Percentiles rank a stretch among this genome's conserved stretches.
Conservation (phyloP, 192 early-diverging fungal genomes). For the Umbelopsis sp. region DNA sequence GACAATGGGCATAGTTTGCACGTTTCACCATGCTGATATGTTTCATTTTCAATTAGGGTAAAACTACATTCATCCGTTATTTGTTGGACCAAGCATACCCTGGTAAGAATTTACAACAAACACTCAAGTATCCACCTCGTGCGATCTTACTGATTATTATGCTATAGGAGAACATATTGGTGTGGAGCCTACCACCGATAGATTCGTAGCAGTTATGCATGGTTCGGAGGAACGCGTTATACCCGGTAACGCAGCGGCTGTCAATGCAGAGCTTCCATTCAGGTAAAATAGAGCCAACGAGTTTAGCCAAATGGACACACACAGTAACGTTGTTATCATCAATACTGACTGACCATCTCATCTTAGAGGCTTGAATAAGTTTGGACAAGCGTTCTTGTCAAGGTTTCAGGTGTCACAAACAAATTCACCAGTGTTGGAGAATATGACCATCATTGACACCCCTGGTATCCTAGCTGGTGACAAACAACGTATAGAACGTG, state of each 20-base stretch:
- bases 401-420: conserved; percentile 87
- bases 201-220: conserved; percentile 85
- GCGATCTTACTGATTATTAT: not conserved
- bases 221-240: conserved; percentile 74
- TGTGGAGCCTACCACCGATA: conserved; percentile 86
- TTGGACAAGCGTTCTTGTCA: conserved; percentile 78
- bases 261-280: conserved; percentile 81
- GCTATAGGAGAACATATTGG: conserved; percentile 64
- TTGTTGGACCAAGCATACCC: conserved; percentile 79
- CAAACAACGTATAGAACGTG: conserved; percentile 79
- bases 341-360: not conserved
- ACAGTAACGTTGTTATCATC: too few species aligned
- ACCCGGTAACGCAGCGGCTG: conserved; percentile 86
- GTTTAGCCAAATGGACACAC: not conserved
- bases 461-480: conserved; percentile 88
- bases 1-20: not conserved
- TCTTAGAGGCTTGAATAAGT: conserved; percentile 66
- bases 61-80: conserved; percentile 83
- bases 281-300: conserved; percentile 7
- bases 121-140: not conserved
- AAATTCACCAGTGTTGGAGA: conserved; percentile 71
- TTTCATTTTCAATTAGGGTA: conserved; percentile 53
- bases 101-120: conserved; percentile 30
- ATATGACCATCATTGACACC: conserved; percentile 89
- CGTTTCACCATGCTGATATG: not conserved